These are phyloP conservation scores for Bullera alba DNA, from an alignment of 768 basidiomycete species.

Conservation along the genomic window DNA sequence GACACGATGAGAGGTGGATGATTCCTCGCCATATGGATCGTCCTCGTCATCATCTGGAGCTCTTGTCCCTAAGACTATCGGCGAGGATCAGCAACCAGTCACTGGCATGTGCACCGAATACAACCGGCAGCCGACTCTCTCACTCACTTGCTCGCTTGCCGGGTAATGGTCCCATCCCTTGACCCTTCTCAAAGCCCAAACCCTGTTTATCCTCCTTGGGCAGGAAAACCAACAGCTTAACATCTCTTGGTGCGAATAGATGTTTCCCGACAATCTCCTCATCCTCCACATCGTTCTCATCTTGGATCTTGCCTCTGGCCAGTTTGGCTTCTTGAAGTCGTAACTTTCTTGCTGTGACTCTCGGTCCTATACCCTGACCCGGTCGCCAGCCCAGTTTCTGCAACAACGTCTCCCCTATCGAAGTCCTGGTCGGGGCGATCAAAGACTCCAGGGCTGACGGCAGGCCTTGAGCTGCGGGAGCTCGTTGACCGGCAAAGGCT, in stretches of 20 bases:
- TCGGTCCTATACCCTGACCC: slow-evolving; percentile 88
- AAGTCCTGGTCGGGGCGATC: slow-evolving; percentile 67
- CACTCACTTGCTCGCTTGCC: slow-evolving; percentile 5
- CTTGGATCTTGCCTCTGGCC: slow-evolving; percentile 37
- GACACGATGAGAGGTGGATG: slow-evolving; percentile 12
- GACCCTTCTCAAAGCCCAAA: slow-evolving; percentile 64
- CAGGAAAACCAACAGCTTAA: slow-evolving; percentile 56
- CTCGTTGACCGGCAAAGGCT: slow-evolving; percentile 53
- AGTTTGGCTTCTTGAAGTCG: slow-evolving; percentile 61
- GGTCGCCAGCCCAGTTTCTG: slow-evolving; percentile 93
- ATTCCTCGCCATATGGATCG: slow-evolving; percentile 49
- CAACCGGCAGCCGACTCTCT: too few species aligned
- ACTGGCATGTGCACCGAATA: too few species aligned
- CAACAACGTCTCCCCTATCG: slow-evolving; percentile 74
- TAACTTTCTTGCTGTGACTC: slow-evolving; percentile 69
- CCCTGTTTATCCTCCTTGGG: slow-evolving; percentile 74
- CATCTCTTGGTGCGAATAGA: slow-evolving; percentile 76
- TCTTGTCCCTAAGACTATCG: too few species aligned
- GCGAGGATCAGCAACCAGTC: too few species aligned
- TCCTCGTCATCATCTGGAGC: slow-evolving; percentile 86
- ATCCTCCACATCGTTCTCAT: slow-evolving; percentile 21
- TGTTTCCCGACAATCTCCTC: slow-evolving; percentile 64
- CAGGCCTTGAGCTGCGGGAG: slow-evolving; percentile 25
- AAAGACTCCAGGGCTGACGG: slow-evolving; percentile 50
- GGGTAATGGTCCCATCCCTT: slow-evolving; percentile 43